Base-by-base conservation (phyloP, 2,329 filamentous ascomycete species). In the Aspergillus pseudotamarii region DNA sequence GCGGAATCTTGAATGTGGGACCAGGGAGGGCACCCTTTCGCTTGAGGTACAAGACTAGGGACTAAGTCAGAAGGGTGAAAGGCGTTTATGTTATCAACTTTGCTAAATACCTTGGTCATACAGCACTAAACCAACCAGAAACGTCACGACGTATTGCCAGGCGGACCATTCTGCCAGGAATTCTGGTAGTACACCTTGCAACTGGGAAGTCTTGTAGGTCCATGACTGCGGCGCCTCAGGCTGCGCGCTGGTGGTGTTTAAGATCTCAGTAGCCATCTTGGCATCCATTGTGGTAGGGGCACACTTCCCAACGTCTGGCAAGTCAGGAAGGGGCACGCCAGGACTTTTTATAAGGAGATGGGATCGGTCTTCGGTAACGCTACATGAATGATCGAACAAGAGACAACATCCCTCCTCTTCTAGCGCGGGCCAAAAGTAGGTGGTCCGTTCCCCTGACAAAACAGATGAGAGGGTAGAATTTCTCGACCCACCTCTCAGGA, bases 61-160 rank as follows among this genome's bases (percentile, higher is more conserved):
- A 45, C 12, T 3, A 10, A 3, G 26, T 68, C 60, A 68, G 59
- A 26, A 28, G 16, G 36, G 23, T 34, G 10, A 50, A 57, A 57
- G 8, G 36, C 16, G 19, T 2, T 16, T 4, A 14, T 46, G 1
- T 3, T 11, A 1, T 12, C 4, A 8, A 45, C 11, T 19, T 45
- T 51, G 19, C 59, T 36, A 3, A 14, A 30, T 83, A 94, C 93
- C 82, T 82, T 96, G 93, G 76, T 96, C 93, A 78, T 96, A 96
- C 64, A 87, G 84, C 58, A 95, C 84, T 60, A 89, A 84, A 6
- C 90, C 72, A 19, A 88, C 82, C 57, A 95, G 71, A 41, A 93
- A 62, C 5, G 91, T 90, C 62, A 70, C 63, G 3, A 67, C 38
- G 21, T 73, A 71, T 43, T 73, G 70, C 72, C 71, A 74, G 21